A percentile compares a stretch with the other conserved stretches of the same genome.
phyloP scores from a whole-genome alignment of 208 protist species.

The Balamuthia mandrillaris region DNA sequence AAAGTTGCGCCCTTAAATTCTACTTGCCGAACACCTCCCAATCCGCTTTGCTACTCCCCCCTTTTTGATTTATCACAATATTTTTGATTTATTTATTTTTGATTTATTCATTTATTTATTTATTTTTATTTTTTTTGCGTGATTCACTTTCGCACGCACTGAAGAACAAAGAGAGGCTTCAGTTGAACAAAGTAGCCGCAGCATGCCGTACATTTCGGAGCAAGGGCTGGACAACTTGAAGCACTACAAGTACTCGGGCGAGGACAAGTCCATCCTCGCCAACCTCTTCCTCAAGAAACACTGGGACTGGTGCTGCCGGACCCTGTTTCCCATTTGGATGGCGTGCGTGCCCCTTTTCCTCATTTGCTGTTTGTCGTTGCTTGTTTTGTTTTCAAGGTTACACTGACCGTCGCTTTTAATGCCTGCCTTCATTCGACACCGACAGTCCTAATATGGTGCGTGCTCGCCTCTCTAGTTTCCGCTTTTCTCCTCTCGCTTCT shows the following conservation, averaged over 20 bases:
- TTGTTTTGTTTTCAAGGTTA: neutral
- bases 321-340: slow-evolving; percentile 27
- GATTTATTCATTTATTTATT: too few relatives aligned
- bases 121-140: too few relatives aligned
- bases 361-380: neutral
- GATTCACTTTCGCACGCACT: too few relatives aligned
- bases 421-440: neutral
- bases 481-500: neutral
- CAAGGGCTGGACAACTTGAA: slow-evolving; percentile 20
- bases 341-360: slow-evolving; percentile 12
- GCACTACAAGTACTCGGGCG: slow-evolving; percentile 29
- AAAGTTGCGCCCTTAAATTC: too few relatives aligned
- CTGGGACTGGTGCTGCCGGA: slow-evolving; percentile 36
- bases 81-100: too few relatives aligned
- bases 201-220: too few relatives aligned
- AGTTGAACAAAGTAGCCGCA: too few relatives aligned
- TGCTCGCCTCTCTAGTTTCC: neutral
- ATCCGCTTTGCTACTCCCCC: too few relatives aligned
- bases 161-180: too few relatives aligned
- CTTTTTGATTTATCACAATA: too few relatives aligned
- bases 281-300: slow-evolving; percentile 37
- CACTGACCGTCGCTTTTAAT: neutral
- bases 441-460: slow-evolving; percentile 26
- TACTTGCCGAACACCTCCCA: too few relatives aligned
- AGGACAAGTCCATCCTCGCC: slow-evolving; percentile 34